Evolutionary conservation across 345 rosid genomes (phyloP).

Genomic region (Clausena lansium): DNA sequence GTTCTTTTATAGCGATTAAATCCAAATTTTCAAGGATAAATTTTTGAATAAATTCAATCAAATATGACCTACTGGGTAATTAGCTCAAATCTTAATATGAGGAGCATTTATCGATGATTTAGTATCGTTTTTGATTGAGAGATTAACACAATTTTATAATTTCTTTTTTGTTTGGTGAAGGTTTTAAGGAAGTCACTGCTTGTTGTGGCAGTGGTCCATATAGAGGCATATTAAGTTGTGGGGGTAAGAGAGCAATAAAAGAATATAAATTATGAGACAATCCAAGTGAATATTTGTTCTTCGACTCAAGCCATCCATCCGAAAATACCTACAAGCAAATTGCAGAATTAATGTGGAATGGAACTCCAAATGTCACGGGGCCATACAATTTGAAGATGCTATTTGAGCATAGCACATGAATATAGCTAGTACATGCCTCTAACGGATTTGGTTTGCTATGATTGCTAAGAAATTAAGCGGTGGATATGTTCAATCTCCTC

Average conservation of each 20-base stretch:
- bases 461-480: too few relatives aligned
- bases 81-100: not conserved
- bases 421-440: too few relatives aligned
- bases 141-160: not conserved
- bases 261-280: constrained; percentile 10
- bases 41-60: too few relatives aligned
- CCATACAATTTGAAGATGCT: not conserved
- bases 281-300: not conserved
- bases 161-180: not conserved
- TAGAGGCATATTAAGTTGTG: constrained; percentile 8
- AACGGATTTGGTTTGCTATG: too few relatives aligned
- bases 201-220: constrained; percentile 15
- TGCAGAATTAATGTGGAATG: constrained; percentile 11
- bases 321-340: constrained; percentile 4
- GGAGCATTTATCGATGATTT: not conserved
- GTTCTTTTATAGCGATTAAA: too few relatives aligned
- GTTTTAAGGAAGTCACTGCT: not conserved
- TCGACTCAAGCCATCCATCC: constrained; percentile 1
- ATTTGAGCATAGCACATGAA: not conserved
- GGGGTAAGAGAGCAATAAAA: not conserved
- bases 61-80: not conserved
- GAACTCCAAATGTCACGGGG: not conserved
- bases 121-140: too few relatives aligned
- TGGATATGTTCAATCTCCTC: too few relatives aligned
- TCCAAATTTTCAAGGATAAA: too few relatives aligned